phyloP scores from a whole-genome alignment of 2,329 filamentous ascomycete species.

The Trichoderma semiorbis region DNA sequence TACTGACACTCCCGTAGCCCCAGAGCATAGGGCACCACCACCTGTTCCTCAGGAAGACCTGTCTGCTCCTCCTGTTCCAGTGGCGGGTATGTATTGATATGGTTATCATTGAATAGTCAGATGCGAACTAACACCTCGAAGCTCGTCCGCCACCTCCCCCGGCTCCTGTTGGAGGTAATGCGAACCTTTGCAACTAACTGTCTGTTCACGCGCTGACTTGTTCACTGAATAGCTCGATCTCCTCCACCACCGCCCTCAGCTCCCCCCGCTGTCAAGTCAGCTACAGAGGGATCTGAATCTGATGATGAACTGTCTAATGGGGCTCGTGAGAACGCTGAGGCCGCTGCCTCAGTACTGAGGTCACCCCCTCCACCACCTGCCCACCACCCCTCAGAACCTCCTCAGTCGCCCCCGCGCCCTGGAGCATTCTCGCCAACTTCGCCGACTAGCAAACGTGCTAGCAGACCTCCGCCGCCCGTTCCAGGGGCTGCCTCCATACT shows the following conservation, averaged over 20 bases:
- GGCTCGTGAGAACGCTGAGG: conserved; percentile 38
- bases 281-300: conserved; percentile 77
- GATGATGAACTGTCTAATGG: conserved; percentile 76
- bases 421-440: conserved; percentile 44
- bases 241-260: conserved; percentile 49
- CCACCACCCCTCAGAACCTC: conserved; percentile 8
- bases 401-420: conserved; percentile 35
- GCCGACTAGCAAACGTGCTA: conserved; percentile 52
- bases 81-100: conserved; percentile 53
- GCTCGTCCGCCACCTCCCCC: conserved; percentile 16
- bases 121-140: background rate
- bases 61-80: conserved; percentile 55
- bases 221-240: conserved; percentile 55
- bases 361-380: conserved; percentile 40
- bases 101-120: background rate
- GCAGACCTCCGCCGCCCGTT: conserved; percentile 58
- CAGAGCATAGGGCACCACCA: conserved; percentile 35
- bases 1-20: conserved; percentile 31
- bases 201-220: conserved; percentile 24
- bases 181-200: background rate
- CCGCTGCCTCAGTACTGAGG: conserved; percentile 29
- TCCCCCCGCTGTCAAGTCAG: conserved; percentile 55
- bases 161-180: conserved; percentile 13
- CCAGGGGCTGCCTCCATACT: conserved; percentile 50
- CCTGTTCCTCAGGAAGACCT: conserved; percentile 51